These are phyloP conservation scores for Aureobasidium sp. DNA, from an alignment of 2,329 filamentous ascomycete species.

Conservation along the genomic window DNA sequence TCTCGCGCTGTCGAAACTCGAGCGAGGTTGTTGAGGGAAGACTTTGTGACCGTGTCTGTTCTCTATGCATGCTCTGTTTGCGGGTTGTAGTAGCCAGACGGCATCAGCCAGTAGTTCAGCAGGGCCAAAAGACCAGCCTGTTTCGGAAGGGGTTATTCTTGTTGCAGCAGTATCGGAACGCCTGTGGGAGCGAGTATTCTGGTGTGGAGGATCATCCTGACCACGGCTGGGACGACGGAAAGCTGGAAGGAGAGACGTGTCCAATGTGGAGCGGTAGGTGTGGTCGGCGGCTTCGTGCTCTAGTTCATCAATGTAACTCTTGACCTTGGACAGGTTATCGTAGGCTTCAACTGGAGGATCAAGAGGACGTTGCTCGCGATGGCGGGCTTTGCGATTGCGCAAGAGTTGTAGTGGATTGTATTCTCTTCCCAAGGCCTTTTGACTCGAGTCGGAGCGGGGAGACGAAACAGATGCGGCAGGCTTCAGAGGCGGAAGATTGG, in stretches of 20 bases:
- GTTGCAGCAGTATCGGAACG: conserved; percentile 38
- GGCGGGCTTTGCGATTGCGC: conserved; percentile 78
- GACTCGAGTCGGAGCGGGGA: conserved; percentile 35
- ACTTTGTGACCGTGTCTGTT: conserved; percentile 70
- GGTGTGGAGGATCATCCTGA: conserved; percentile 23
- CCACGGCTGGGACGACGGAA: conserved; percentile 15
- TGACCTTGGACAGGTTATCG: conserved; percentile 63
- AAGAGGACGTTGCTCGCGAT: conserved; percentile 67
- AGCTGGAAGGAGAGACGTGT: conserved; percentile 25
- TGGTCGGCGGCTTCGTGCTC: conserved; percentile 39
- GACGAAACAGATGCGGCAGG: conserved; percentile 35
- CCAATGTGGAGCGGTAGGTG: conserved; percentile 32
- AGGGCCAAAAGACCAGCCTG: conserved; percentile 79
- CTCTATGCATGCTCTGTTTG: conserved; percentile 75
- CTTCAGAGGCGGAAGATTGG: conserved; percentile 68
- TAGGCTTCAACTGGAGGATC: conserved; percentile 73
- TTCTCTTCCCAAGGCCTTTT: conserved; percentile 52
- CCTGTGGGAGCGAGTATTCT: conserved; percentile 22
- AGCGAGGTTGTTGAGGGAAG: conserved; percentile 43
- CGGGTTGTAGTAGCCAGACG: conserved; percentile 78
- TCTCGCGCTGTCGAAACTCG: conserved; percentile 19
- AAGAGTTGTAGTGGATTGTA: conserved; percentile 94
- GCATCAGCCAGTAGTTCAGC: conserved; percentile 83
- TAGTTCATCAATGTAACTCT: conserved; percentile 69
- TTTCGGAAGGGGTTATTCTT: conserved; percentile 64